Evolutionary conservation across 2,329 filamentous ascomycete genomes (phyloP), one percentile per base, ranked within the genome.

Genomic region (Penicillium sp.): DNA sequence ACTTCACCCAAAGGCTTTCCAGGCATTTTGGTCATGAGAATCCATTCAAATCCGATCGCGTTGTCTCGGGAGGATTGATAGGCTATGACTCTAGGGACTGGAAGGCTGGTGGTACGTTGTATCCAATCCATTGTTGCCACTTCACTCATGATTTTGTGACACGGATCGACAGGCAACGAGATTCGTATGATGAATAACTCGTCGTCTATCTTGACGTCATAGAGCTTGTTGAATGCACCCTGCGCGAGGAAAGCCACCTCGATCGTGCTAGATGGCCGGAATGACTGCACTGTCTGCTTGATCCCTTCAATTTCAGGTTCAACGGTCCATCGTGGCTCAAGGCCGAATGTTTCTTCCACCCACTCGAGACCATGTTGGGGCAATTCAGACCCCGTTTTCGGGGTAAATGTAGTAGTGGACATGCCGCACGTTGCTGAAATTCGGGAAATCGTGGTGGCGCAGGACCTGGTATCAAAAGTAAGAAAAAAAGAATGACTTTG

Each of bases 221-320:
- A 54, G 22, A 56, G 22, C 47, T 54, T 58, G 42, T 58, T 58
- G 24, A 56, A 58, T 47, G 27, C 40, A 27, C 55, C 55, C 36
- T 58, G 11, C 32, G 48, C 22, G 18, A 58, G 47, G 22, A 55
- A 58, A 5, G 16, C 48, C 36, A 54, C 51, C 27, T 51, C 18
- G 7, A 49, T 24, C 42, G 40, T 52, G 40, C 39, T 42, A 32
- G 44, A 55, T 43, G 48, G 55, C 21, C 14, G 44, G 27, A 52
- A 45, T 34, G 44, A 52, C 45, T 52, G 44, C 27, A 56, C 45
- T 56, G 54, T 56, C 40, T 49, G 54, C 49, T 52, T 21, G 43
- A 56, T 52, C n/a, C n/a, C 43, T 32, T 49, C 8, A 49, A 32
- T 36, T 45, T 52, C 38, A 39, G 54, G 54, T 32, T 56, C 54